Base-by-base conservation (phyloP, 2,329 filamentous ascomycete species). In the Chaetomiaceae sp. region DNA sequence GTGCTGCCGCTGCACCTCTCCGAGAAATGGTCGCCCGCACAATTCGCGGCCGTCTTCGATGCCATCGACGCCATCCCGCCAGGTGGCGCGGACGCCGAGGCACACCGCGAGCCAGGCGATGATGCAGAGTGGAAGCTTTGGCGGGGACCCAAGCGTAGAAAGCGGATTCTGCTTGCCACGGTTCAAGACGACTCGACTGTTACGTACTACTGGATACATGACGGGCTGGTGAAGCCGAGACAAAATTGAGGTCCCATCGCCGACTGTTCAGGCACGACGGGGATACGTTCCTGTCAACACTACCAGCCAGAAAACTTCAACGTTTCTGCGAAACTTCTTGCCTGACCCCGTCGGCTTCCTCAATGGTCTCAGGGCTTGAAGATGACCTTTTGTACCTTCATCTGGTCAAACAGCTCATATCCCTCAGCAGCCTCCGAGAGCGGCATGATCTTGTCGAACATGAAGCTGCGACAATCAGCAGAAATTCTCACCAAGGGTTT, bases 161-260 rank as follows among this genome's bases (percentile, higher is more conserved):
- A 90, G 70, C 73, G 86, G 50, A 63, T 90, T 10, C 61, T 91
- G n/a, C 69, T 93, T 42, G 86, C 84, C 14, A 85, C 83, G 3
- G 69, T 88, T 38, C 83, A 88, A 60, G 80, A 85, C 57, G 87
- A 93, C 65, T 90, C 86, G 54, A 91, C 87, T 0, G 75, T 93
- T 15, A 84, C 88, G 33, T 93, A 91, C 66, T 93, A 93, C 61
- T 75, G 90, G 52, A 79, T 91, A 63, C 86, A 91, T 58, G 86
- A 91, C 63, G 87, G 86, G n/a, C 81, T 90, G 53, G 85, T 91
- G 43, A 93, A 91, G 70, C 87, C 87, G 19, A 74, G 87, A 47
- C 87, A 91, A 64, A 93, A 93, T 62, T 91, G 68, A 75, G 19
- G 20, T 26, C 35, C 8, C 17, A 18, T 11, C 12, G 14, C 6